These are phyloP conservation scores for Sarocladium strictum DNA, from an alignment of 2,329 filamentous ascomycete species.

Conservation along the genomic window DNA sequence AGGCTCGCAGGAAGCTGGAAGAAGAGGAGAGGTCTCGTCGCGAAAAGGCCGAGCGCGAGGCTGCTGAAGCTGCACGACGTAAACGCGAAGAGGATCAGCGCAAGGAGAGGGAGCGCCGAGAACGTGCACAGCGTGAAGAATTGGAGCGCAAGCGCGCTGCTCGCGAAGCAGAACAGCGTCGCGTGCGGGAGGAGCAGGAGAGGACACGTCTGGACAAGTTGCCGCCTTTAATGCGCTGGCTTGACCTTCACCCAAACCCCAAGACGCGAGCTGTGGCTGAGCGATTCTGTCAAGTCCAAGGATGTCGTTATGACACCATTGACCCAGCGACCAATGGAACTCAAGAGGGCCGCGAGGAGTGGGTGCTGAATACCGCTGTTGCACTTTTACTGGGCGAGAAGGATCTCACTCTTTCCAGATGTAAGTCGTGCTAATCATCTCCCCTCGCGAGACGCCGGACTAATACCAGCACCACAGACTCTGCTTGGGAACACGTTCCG, in stretches of 20 bases:
- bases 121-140: slow-evolving; percentile 37
- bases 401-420: slow-evolving; percentile 53
- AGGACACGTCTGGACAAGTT: slow-evolving; percentile 48
- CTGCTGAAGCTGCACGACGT: slow-evolving; percentile 42
- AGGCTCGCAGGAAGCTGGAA: slow-evolving; percentile 17
- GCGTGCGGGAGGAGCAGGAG: slow-evolving; percentile 49
- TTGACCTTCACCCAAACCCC: slow-evolving; percentile 46
- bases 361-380: slow-evolving; percentile 59
- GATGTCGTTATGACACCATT: slow-evolving; percentile 60
- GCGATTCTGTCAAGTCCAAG: slow-evolving; percentile 51
- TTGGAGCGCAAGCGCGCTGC: slow-evolving; percentile 43
- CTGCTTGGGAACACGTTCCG: slow-evolving; percentile 51
- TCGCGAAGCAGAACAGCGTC: slow-evolving; percentile 45
- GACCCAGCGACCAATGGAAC: slow-evolving; percentile 41
- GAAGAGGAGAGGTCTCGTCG: slow-evolving; percentile 11
- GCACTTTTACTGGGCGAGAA: slow-evolving; percentile 60
- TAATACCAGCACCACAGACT: slow-evolving; percentile 34
- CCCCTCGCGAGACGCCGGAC: not conserved
- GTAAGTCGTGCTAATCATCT: slow-evolving; percentile 34
- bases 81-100: slow-evolving; percentile 48
- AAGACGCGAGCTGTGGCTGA: slow-evolving; percentile 44
- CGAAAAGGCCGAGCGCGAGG: slow-evolving; percentile 36
- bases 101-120: slow-evolving; percentile 42
- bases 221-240: slow-evolving; percentile 56
- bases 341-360: slow-evolving; percentile 55